Base-by-base conservation (phyloP, 2,329 filamentous ascomycete genomes). In the Ascochyta fabae region DNA sequence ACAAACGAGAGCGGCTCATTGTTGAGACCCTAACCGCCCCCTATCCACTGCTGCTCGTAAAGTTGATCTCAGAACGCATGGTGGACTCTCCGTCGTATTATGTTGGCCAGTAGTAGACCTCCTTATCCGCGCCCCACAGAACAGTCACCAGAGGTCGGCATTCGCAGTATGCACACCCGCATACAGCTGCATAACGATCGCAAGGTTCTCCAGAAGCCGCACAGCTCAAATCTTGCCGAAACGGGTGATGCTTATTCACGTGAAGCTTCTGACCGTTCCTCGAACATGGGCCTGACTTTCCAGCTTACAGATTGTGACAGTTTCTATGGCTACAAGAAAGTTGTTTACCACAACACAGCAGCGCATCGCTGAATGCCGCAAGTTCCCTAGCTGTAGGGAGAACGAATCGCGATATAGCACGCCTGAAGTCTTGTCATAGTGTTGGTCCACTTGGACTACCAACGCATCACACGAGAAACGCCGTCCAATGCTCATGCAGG, bases 241-340 rank as follows among this genome's bases (percentile, higher is more conserved):
- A 41, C 6, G 19, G 19, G 39, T 24, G 31, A 65, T 50, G 56
- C 57, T 61, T 65, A 40, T 56, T 44, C 33, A 9, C 19, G 36
- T 41, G 24, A 64, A 61, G 54, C 62, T 60, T 66, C 46, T 59
- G 10, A 42, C 33, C 3, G 27, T 46, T 45, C 29, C 27, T 40
- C 31, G 24, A 41, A 9, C 23, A 24, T n/a, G 48, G 46, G 24
- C 36, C 36, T 12, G 29, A 43, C 24, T 6, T 45, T 8, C 29
- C 45, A 23, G 24, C 9, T 6, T n/a, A 2, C 10, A 15, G 45
- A 34, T 29, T 19, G 12, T 15, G 10, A 36, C 19, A 39, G 26
- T 6, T 10, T 10, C 12, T 3, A n/a, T 34, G 19, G 19, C 26
- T 27, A 36, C 31, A 27, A 9, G 9, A 31, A 5, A 13, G 1